A percentile compares a stretch with the other conserved stretches of the same genome.
Evolutionary conservation across 208 protist species (phyloP).

Genomic region (Phytomonas sp.): DNA sequence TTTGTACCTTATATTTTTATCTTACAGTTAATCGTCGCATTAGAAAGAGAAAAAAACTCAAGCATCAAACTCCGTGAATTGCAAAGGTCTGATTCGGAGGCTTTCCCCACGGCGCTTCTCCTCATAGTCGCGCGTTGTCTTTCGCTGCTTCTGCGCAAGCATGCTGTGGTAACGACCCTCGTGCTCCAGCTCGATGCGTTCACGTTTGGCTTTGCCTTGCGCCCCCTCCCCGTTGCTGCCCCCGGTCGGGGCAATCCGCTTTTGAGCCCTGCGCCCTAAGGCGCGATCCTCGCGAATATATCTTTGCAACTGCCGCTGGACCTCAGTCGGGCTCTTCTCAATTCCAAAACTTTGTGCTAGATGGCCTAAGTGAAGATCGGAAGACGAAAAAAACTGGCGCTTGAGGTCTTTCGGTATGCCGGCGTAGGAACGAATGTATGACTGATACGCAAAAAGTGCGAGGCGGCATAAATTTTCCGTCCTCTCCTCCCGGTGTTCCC

Average conservation of each 20-base stretch:
- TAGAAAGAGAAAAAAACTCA: constrained; percentile 8
- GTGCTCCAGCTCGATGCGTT: constrained; percentile 64
- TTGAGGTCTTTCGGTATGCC: constrained; percentile 55
- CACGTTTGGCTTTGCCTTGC: constrained; percentile 27
- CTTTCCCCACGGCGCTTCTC: constrained; percentile 50
- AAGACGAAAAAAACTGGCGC: constrained; percentile 51
- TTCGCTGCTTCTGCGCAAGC: constrained; percentile 73
- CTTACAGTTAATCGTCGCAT: background rate
- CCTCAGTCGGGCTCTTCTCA: constrained; percentile 75
- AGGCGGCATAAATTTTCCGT: constrained; percentile 94
- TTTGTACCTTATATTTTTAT: background rate
- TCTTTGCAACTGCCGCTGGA: constrained; percentile 46
- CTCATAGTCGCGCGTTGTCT: constrained; percentile 65
- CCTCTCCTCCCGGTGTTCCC: constrained; percentile 7
- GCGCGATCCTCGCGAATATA: constrained; percentile 62
- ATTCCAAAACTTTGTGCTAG: constrained; percentile 91
- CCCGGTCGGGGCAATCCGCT: constrained; percentile 21
- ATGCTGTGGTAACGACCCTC: constrained; percentile 70
- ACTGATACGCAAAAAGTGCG: constrained; percentile 96
- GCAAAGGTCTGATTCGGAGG: constrained; percentile 44
- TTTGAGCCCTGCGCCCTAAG: constrained; percentile 50
- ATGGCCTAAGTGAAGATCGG: constrained; percentile 91
- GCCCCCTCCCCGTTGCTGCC: constrained; percentile 9
- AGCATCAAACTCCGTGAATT: constrained; percentile 81
- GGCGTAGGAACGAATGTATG: constrained; percentile 96